Evolutionary conservation across 2,329 filamentous ascomycete genomes (phyloP).

Genomic region (Fusarium foetens): DNA sequence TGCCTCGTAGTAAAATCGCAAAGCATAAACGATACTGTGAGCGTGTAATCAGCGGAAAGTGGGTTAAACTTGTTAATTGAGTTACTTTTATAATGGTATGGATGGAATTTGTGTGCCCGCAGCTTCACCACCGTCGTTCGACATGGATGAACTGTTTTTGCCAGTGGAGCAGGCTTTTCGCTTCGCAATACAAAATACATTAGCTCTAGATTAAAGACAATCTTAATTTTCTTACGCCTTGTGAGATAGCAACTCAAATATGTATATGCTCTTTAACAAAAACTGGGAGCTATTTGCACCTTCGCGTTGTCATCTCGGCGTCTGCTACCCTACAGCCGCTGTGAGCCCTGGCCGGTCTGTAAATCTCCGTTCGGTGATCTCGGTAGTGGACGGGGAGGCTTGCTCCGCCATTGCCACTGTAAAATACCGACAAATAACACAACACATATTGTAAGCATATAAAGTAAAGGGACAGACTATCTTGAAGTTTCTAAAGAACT

Average conservation of each 20-base stretch:
- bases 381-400: neutral
- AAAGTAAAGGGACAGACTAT: too few relatives aligned
- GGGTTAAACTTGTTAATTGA: too few relatives aligned
- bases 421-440: neutral
- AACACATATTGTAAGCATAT: neutral
- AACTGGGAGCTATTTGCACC: neutral
- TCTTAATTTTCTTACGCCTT: too few relatives aligned
- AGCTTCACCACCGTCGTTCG: too few relatives aligned
- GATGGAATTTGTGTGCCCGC: too few relatives aligned
- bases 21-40: too few relatives aligned
- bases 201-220: accelerated
- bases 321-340: neutral
- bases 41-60: neutral
- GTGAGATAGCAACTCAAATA: neutral
- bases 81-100: too few relatives aligned
- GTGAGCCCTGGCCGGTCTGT: neutral
- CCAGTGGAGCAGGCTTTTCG: neutral
- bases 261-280: neutral
- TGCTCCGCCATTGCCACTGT: neutral
- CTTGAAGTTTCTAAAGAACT: accelerated
- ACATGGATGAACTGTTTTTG: too few relatives aligned
- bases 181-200: too few relatives aligned
- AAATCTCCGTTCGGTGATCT: slow-evolving; percentile 5
- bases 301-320: too few relatives aligned
- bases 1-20: too few relatives aligned